Conservation (phyloP, 2,329 filamentous ascomycete species). For the Trichoderma polysporum region DNA sequence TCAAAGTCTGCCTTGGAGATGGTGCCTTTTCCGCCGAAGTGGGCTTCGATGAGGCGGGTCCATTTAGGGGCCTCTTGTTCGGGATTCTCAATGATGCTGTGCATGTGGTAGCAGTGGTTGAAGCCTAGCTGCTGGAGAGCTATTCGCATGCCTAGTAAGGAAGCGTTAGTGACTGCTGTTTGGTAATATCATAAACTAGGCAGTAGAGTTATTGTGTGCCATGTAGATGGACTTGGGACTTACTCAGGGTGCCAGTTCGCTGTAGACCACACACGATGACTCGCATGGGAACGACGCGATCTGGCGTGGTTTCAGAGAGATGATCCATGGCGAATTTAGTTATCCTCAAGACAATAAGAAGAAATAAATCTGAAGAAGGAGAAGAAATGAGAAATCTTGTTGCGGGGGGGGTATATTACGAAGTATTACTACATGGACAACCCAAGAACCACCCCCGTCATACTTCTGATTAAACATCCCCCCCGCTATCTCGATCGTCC, state of each 20-base stretch:
- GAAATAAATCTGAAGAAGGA: not conserved
- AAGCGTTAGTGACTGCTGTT: not conserved
- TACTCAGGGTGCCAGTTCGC: slow-evolving; percentile 42
- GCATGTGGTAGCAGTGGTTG: slow-evolving; percentile 40
- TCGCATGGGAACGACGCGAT: slow-evolving; percentile 39
- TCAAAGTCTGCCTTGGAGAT: slow-evolving; percentile 46
- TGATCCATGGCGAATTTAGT: slow-evolving; percentile 4
- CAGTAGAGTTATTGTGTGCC: too few species aligned
- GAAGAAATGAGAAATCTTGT: not conserved
- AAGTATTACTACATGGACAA: too few species aligned
- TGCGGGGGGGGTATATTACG: not conserved
- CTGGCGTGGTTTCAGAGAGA: slow-evolving; percentile 17
- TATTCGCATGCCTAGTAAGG: slow-evolving; percentile 33
- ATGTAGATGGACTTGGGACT: too few species aligned
- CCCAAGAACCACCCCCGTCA: too few species aligned
- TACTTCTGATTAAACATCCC: too few species aligned
- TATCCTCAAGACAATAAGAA: not conserved
- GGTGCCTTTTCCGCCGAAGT: slow-evolving; percentile 32
- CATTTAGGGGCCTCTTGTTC: slow-evolving; percentile 30
- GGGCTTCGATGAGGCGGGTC: slow-evolving; percentile 35
- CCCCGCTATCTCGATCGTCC: not conserved
- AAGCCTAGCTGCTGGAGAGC: slow-evolving; percentile 39
- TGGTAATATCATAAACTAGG: not conserved
- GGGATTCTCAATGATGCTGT: slow-evolving; percentile 31
- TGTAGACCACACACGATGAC: slow-evolving; percentile 42